phyloP scores from a whole-genome alignment of 257 asterid species.

The Plectranthus barbatus region DNA sequence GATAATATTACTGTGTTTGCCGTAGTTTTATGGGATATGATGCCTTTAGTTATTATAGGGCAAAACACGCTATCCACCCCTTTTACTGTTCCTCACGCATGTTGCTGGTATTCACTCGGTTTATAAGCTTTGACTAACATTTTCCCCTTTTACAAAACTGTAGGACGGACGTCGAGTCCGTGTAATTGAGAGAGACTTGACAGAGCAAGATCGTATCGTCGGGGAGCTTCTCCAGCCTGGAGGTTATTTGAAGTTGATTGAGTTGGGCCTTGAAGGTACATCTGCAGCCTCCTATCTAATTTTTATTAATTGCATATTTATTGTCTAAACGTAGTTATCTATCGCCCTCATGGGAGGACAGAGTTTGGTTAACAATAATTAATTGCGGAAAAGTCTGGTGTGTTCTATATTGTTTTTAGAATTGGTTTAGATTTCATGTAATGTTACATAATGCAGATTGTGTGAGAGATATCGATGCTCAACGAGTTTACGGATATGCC shows the following conservation, averaged over 20 bases:
- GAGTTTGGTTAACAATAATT: not conserved
- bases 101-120: too few species aligned
- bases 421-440: not conserved
- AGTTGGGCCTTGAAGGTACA: slow-evolving; percentile 73
- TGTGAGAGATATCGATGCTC: slow-evolving; percentile 58
- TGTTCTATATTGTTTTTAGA: not conserved
- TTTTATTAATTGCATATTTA: not conserved
- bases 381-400: slow-evolving; percentile 3
- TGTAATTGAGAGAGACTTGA: slow-evolving; percentile 74
- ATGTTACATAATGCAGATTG: slow-evolving; percentile 44
- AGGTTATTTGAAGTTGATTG: slow-evolving; percentile 65
- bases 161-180: slow-evolving; percentile 73
- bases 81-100: too few species aligned
- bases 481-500: slow-evolving; percentile 59
- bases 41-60: not conserved
- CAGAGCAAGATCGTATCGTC: slow-evolving; percentile 72
- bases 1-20: not conserved
- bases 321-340: not conserved
- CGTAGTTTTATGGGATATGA: not conserved
- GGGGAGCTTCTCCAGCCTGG: slow-evolving; percentile 88
- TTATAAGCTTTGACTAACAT: not conserved
- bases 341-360: slow-evolving; percentile 1
- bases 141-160: not conserved
- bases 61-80: not conserved
- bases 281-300: not conserved